phyloP scores from a whole-genome alignment of 2,329 filamentous ascomycete species.

The Fusarium keratoplasticum region DNA sequence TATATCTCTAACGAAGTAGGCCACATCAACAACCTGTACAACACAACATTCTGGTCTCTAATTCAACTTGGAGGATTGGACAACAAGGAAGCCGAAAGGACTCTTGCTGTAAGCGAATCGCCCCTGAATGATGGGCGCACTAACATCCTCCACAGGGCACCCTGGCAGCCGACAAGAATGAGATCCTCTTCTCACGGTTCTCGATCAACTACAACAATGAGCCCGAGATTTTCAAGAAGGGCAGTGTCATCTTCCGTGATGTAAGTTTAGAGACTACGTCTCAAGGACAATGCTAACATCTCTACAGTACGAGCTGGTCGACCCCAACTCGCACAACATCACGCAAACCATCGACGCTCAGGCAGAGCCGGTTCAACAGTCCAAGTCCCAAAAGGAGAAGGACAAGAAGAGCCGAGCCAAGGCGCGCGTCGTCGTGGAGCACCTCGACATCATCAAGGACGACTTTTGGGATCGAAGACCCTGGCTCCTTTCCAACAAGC shows the following conservation, averaged over 20 bases:
- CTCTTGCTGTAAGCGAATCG: constrained; percentile 71
- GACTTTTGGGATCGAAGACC: constrained; percentile 91
- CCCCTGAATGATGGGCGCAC: not conserved
- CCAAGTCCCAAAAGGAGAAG: constrained; percentile 85
- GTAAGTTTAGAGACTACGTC: constrained; percentile 56
- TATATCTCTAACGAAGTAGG: constrained; percentile 60
- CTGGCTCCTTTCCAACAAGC: constrained; percentile 83
- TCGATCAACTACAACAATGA: constrained; percentile 99
- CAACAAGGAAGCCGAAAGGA: constrained; percentile 82
- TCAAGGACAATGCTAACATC: constrained; percentile 36
- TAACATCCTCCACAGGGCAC: constrained; percentile 71
- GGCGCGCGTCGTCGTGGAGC: constrained; percentile 82
- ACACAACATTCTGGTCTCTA: constrained; percentile 94
- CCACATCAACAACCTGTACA: constrained; percentile 98
- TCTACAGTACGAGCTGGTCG: constrained; percentile 75
- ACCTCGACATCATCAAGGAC: constrained; percentile 94
- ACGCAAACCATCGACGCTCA: constrained; percentile 59
- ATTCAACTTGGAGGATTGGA: constrained; percentile 82
- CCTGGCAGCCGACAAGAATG: constrained; percentile 89
- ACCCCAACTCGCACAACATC: constrained; percentile 63
- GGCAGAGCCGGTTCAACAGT: constrained; percentile 68
- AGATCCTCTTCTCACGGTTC: constrained; percentile 90
- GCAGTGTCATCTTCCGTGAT: constrained; percentile 88
- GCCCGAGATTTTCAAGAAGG: constrained; percentile 90
- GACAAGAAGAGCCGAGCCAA: constrained; percentile 85